phyloP scores from a whole-genome alignment of 169 alveolate species.

The Plasmodium gallinaceum region DNA sequence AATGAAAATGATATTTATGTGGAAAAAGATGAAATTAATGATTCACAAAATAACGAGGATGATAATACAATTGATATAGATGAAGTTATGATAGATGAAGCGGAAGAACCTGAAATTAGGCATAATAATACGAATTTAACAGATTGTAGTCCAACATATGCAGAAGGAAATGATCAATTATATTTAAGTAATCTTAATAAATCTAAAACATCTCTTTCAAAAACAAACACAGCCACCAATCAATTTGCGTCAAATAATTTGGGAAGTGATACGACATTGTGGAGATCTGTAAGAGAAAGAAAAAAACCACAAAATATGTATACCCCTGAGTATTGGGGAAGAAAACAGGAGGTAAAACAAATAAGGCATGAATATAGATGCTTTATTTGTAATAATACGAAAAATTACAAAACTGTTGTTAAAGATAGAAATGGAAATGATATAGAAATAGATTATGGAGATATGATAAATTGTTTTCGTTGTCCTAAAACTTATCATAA shows the following conservation, averaged over 20 bases:
- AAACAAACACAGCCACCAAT: not conserved
- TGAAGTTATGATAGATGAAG: conserved; percentile 84
- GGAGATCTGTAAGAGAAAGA: conserved; percentile 88
- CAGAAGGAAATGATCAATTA: conserved; percentile 30
- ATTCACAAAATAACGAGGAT: conserved; percentile 65
- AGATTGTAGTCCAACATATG: conserved; percentile 17
- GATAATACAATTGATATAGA: conserved; percentile 79
- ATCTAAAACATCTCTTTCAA: not conserved
- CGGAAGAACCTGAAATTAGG: conserved; percentile 33
- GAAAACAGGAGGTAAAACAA: conserved; percentile 86
- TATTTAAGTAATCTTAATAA: conserved; percentile 14
- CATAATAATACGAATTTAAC: not conserved
- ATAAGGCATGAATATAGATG: conserved; percentile 91
- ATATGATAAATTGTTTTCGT: conserved; percentile 88
- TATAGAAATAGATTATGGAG: conserved; percentile 87
- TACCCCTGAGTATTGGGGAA: conserved; percentile 85
- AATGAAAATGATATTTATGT: conserved; percentile 31
- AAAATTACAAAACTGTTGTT: conserved; percentile 80
- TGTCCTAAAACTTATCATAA: conserved; percentile 94
- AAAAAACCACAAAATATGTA: conserved; percentile 83
- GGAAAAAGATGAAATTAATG: conserved; percentile 38
- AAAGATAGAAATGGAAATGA: conserved; percentile 85
- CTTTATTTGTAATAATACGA: conserved; percentile 91
- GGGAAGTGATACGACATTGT: conserved; percentile 65
- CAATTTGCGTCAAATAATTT: conserved; percentile 5